These are phyloP conservation scores for Apophysomyces variabilis DNA, from an alignment of 371 early-diverging fungal genomes.

Conservation along the genomic window DNA sequence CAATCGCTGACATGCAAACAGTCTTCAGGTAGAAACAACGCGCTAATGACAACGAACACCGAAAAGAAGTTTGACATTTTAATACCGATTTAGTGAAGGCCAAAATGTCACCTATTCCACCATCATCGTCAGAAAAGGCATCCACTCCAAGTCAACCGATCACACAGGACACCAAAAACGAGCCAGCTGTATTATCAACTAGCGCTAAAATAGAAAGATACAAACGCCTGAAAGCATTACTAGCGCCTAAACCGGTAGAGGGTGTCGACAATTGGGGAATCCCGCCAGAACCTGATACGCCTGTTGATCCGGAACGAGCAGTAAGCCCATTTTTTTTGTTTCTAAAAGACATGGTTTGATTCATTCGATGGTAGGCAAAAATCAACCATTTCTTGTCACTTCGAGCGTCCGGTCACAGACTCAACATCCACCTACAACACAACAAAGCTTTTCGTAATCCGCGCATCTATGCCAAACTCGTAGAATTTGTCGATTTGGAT, in stretches of 20 bases:
- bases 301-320: slow-evolving; percentile 55
- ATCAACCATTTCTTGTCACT: slow-evolving; percentile 66
- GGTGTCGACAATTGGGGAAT: slow-evolving; percentile 55
- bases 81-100: neutral
- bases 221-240: slow-evolving; percentile 24
- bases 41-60: neutral
- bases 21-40: neutral
- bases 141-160: neutral
- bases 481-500: slow-evolving; percentile 74
- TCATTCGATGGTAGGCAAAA: slow-evolving; percentile 48
- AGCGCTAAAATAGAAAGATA: slow-evolving; percentile 18
- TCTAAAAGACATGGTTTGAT: neutral
- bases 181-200: slow-evolving; percentile 3
- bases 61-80: neutral
- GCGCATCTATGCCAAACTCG: slow-evolving; percentile 76
- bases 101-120: neutral
- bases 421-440: slow-evolving; percentile 70
- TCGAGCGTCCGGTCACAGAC: slow-evolving; percentile 53
- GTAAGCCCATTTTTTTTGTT: slow-evolving; percentile 29
- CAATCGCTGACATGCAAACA: neutral
- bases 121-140: neutral
- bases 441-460: slow-evolving; percentile 85
- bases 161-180: neutral
- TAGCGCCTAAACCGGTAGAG: slow-evolving; percentile 43
- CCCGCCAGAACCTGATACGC: slow-evolving; percentile 52